Percentiles rank a stretch among this genome's conserved stretches.
Evolutionary conservation across 495 filamentous ascomycete species (phyloP).

Genomic region (Lasiosphaeris hirsuta): DNA sequence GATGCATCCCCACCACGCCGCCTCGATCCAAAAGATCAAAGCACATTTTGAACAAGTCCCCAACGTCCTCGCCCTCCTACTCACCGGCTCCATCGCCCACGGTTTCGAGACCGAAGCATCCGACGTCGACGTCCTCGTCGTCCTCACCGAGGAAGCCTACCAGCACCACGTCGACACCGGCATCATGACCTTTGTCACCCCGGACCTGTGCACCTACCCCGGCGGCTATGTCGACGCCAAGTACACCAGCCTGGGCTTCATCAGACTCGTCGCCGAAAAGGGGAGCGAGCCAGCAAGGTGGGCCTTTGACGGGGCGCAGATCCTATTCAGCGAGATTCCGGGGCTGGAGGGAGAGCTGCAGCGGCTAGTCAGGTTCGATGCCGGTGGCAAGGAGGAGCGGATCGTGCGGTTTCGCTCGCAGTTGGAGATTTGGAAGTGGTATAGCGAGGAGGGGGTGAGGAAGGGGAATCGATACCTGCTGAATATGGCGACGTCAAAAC

Average conservation of each 20-base stretch:
- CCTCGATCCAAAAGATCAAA: conserved; percentile 14
- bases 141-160: conserved; percentile 21
- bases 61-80: conserved; percentile 18
- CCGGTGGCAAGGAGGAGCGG: conserved; percentile 10
- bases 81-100: conserved; percentile 24
- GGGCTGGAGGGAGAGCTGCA: not conserved
- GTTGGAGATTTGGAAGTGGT: conserved; percentile 23
- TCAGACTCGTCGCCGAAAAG: conserved; percentile 15
- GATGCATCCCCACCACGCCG: conserved; percentile 21
- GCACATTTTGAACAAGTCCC: conserved; percentile 15
- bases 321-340: conserved; percentile 12
- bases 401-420: conserved; percentile 17
- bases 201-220: conserved; percentile 14
- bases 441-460: conserved; percentile 10
- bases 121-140: conserved; percentile 23
- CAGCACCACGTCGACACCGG: conserved; percentile 5
- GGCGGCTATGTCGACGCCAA: conserved; percentile 27
- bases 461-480: conserved; percentile 21
- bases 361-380: conserved; percentile 9
- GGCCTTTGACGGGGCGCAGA: conserved; percentile 15
- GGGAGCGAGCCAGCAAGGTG: conserved; percentile 26
- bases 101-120: conserved; percentile 18
- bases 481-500: conserved; percentile 16
- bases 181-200: conserved; percentile 8
- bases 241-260: conserved; percentile 19